phyloP scores from a whole-genome alignment of 78 protist species.

The Cavenderia fasciculata region DNA sequence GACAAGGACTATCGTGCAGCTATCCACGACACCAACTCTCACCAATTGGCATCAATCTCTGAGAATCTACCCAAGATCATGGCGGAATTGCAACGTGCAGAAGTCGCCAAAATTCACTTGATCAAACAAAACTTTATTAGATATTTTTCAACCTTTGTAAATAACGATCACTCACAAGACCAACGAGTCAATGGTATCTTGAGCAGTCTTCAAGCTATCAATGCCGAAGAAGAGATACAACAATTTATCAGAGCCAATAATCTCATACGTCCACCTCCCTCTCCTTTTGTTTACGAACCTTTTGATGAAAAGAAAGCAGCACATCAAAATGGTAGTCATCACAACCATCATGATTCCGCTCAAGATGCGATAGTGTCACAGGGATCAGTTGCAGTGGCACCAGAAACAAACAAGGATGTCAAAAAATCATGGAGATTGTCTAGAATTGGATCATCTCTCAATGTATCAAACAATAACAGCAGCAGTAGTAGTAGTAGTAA shows the following conservation, averaged over 20 bases:
- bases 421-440: not conserved
- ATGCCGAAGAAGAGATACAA: not conserved
- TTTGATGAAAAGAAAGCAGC: too few relatives aligned
- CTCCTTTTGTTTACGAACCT: too few relatives aligned
- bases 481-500: not conserved
- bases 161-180: not conserved
- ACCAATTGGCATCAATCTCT: not conserved
- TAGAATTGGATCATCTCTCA: not conserved
- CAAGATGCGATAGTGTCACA: too few relatives aligned
- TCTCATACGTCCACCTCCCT: not conserved
- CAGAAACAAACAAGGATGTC: not conserved
- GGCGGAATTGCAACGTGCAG: slow-evolving; percentile 37
- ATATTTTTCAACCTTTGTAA: slow-evolving; percentile 22
- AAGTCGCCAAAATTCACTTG: slow-evolving; percentile 41
- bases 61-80: slow-evolving; percentile 33
- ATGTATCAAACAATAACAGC: not conserved
- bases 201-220: not conserved
- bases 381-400: too few relatives aligned
- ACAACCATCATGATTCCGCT: too few relatives aligned
- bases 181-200: not conserved
- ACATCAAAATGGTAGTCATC: too few relatives aligned
- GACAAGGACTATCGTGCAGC: slow-evolving; percentile 34
- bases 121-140: slow-evolving; percentile 21
- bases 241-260: not conserved
- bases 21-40: slow-evolving; percentile 33